Percentiles rank a stretch among this genome's conserved stretches.
phyloP scores from a whole-genome alignment of 1,284 basidiomycete species.

The Meira miltonrushii region DNA sequence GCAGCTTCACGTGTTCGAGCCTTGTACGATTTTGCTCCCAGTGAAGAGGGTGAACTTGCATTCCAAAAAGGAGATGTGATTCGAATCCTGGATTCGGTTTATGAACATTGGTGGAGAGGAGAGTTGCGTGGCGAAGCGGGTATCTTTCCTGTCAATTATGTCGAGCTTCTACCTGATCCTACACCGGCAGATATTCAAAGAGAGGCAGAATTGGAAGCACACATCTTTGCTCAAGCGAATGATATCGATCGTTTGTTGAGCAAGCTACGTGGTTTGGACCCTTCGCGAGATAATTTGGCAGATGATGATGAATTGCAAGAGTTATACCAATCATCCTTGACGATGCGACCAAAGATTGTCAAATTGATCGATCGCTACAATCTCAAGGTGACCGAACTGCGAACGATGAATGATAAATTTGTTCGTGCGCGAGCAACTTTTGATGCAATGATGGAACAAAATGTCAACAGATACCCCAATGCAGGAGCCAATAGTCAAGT shows the following conservation, averaged over 20 bases:
- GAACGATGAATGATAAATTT: constrained; percentile 83
- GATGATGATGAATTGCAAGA: constrained; percentile 80
- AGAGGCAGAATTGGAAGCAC: constrained; percentile 83
- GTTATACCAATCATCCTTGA: constrained; percentile 81
- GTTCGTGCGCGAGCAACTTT: constrained; percentile 75
- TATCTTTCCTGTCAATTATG: constrained; percentile 97
- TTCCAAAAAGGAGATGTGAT: constrained; percentile 93
- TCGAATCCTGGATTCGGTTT: constrained; percentile 88
- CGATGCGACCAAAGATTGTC: constrained; percentile 85
- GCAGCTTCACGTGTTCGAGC: constrained; percentile 64
- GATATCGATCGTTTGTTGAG: constrained; percentile 81
- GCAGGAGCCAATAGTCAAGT: too few species aligned
- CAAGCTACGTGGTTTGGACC: constrained; percentile 71
- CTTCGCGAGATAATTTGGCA: constrained; percentile 69
- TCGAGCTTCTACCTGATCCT: constrained; percentile 84
- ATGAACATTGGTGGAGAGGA: constrained; percentile 98
- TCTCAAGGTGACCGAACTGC: constrained; percentile 60
- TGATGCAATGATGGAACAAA: constrained; percentile 85
- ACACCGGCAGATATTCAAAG: constrained; percentile 70
- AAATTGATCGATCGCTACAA: constrained; percentile 90
- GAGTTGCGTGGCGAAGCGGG: constrained; percentile 86
- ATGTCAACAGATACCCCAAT: constrained; percentile 63
- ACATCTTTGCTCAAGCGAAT: constrained; percentile 74
- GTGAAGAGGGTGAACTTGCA: constrained; percentile 82
- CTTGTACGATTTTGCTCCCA: constrained; percentile 81